Evolutionary conservation across 495 filamentous ascomycete genomes (phyloP).

Genomic region (Aspergillus hancockii): DNA sequence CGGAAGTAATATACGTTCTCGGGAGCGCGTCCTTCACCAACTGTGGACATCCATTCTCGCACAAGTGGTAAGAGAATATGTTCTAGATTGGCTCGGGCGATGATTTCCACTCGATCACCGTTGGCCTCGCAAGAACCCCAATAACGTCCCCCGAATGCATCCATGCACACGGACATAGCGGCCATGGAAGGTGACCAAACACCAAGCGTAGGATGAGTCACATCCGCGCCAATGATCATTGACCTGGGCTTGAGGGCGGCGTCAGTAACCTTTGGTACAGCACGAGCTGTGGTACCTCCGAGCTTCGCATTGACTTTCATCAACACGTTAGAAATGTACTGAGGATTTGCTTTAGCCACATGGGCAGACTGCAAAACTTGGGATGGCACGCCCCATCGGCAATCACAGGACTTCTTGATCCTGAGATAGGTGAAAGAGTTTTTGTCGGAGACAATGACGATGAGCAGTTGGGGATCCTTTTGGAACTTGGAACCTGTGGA

Average conservation of each 20-base stretch:
- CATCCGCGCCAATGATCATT: constrained; percentile 84
- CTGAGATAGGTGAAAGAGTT: constrained; percentile 67
- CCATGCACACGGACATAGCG: constrained; percentile 80
- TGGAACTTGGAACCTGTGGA: constrained; percentile 46
- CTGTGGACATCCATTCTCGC: constrained; percentile 59
- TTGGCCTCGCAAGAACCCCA: constrained; percentile 76
- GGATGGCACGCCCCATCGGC: constrained; percentile 72
- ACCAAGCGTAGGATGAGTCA: constrained; percentile 78
- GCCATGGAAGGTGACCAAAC: constrained; percentile 71
- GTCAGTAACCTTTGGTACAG: constrained; percentile 32
- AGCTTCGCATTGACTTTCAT: constrained; percentile 98
- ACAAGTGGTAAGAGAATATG: constrained; percentile 63
- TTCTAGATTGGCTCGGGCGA: constrained; percentile 62
- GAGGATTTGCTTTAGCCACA: constrained; percentile 59
- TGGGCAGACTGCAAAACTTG: constrained; percentile 68
- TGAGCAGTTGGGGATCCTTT: constrained; percentile 59
- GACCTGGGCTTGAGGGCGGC: constrained; percentile 52
- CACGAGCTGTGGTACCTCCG: constrained; percentile 69
- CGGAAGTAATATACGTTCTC: constrained; percentile 86
- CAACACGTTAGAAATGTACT: constrained; percentile 84
- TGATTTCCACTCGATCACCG: constrained; percentile 72
- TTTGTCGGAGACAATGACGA: constrained; percentile 72
- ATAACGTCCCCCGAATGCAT: constrained; percentile 68
- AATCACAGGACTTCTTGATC: constrained; percentile 82
- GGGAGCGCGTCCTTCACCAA: constrained; percentile 52